Conservation (phyloP, 768 basidiomycete genomes). For the Lepiota venenata region DNA sequence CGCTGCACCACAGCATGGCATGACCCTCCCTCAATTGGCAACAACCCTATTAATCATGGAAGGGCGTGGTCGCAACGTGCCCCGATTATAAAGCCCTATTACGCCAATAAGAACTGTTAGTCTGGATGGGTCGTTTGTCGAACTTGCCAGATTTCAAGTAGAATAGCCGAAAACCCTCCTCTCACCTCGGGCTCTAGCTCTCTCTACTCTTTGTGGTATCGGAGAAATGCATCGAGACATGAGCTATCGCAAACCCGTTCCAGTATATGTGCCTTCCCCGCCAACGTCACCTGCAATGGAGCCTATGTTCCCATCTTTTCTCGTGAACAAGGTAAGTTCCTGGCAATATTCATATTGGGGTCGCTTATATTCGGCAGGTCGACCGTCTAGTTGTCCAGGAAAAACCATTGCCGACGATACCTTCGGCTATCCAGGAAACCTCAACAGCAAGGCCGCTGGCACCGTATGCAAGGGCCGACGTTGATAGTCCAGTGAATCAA, state of each 20-base stretch:
- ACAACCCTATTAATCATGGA: constrained; percentile 3
- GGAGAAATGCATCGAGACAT: constrained; percentile 38
- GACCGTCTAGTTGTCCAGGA: neutral
- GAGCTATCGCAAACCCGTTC: constrained; percentile 73
- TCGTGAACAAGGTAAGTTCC: constrained; percentile 9
- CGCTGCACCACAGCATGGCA: constrained; percentile 11
- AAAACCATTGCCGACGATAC: constrained; percentile 9
- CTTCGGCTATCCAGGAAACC: neutral
- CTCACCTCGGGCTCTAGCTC: constrained; percentile 1
- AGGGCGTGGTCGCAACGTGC: constrained; percentile 12
- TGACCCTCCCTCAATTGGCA: constrained; percentile 6
- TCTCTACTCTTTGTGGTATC: neutral
- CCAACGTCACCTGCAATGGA: constrained; percentile 37
- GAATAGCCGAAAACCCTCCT: constrained; percentile 2
- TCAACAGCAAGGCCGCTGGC: neutral
- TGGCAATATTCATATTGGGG: constrained; percentile 11
- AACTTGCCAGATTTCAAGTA: constrained; percentile 3
- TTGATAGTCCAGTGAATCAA: neutral
- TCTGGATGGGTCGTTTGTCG: neutral
- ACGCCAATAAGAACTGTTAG: constrained; percentile 8
- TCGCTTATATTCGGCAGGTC: neutral
- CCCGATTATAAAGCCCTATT: constrained; percentile 4
- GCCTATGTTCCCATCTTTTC: constrained; percentile 9
- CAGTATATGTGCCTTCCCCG: constrained; percentile 63
- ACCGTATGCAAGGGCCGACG: neutral